Evolutionary conservation across 352 stramenopile genomes (phyloP).

Genomic region (Phytopythium boreale): DNA sequence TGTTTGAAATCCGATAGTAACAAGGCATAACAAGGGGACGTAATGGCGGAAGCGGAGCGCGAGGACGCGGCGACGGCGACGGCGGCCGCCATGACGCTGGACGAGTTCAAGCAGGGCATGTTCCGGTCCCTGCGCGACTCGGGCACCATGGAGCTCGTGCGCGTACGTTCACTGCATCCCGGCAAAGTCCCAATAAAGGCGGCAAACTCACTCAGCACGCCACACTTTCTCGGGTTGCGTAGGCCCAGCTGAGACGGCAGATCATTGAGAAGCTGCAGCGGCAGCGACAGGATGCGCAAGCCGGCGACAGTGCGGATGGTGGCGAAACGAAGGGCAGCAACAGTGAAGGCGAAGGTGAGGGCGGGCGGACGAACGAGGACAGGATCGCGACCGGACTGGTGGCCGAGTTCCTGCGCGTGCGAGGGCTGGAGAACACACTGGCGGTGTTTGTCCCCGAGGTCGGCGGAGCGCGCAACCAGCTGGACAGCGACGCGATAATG

Average conservation of each 20-base stretch:
- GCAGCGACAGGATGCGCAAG: conserved; percentile 18
- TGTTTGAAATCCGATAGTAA: neutral
- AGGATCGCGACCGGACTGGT: conserved; percentile 62
- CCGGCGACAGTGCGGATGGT: conserved; percentile 6
- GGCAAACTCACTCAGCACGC: neutral
- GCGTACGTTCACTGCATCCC: conserved; percentile 29
- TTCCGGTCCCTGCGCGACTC: conserved; percentile 66
- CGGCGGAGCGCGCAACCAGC: conserved; percentile 38
- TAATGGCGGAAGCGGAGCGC: neutral
- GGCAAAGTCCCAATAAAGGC: neutral
- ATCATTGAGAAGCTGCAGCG: conserved; percentile 74
- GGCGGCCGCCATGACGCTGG: conserved; percentile 45
- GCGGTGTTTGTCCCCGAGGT: conserved; percentile 74
- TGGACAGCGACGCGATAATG: conserved; percentile 41
- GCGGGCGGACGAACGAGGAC: conserved; percentile 28
- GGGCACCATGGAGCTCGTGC: conserved; percentile 57
- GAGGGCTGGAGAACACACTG: conserved; percentile 51
- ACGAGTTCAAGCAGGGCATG: conserved; percentile 68
- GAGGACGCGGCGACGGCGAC: conserved; percentile 13
- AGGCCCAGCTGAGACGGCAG: conserved; percentile 60
- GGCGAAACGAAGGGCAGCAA: neutral
- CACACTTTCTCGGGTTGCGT: neutral
- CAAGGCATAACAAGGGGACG: too few relatives aligned
- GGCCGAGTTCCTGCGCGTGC: conserved; percentile 47
- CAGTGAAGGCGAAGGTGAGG: neutral